Percentiles rank a stretch among this genome's conserved stretches.
Evolutionary conservation across 73 alveolate genomes (phyloP).

Genomic region (Symbiodinium natans): DNA sequence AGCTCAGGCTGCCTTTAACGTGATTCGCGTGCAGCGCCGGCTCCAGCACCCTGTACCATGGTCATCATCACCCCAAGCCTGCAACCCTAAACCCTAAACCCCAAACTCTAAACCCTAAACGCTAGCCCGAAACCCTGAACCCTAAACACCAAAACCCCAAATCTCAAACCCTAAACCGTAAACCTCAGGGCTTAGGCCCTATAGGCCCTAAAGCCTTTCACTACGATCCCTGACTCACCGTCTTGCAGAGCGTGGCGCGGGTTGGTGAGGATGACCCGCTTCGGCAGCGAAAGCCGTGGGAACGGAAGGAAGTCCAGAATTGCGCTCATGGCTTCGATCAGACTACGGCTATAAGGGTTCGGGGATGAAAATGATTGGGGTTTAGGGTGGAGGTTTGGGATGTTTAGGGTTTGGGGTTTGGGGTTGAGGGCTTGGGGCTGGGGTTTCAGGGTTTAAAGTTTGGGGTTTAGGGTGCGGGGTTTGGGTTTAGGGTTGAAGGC

Average conservation of each 20-base stretch:
- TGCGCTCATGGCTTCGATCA: slow-evolving; percentile 30
- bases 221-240: not conserved
- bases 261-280: slow-evolving; percentile 51
- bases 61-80: not conserved
- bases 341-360: not conserved
- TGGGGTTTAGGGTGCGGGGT: no score
- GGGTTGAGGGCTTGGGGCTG: no score
- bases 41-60: not conserved
- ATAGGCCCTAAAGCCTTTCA: not conserved
- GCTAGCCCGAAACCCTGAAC: not conserved
- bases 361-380: no score
- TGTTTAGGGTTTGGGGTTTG: no score
- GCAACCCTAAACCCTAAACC: not conserved
- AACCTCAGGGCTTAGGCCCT: not conserved
- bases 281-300: slow-evolving; percentile 54
- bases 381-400: no score
- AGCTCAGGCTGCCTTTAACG: no score
- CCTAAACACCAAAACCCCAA: not conserved
- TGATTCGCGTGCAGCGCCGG: not conserved
- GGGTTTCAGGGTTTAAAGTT: no score
- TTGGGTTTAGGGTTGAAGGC: no score
- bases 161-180: not conserved
- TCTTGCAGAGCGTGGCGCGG: not conserved
- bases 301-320: slow-evolving; percentile 39
- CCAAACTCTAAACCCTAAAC: no score